Evolutionary conservation across 257 asterid species (phyloP).

Genomic region (Nicotiana knightiana): DNA sequence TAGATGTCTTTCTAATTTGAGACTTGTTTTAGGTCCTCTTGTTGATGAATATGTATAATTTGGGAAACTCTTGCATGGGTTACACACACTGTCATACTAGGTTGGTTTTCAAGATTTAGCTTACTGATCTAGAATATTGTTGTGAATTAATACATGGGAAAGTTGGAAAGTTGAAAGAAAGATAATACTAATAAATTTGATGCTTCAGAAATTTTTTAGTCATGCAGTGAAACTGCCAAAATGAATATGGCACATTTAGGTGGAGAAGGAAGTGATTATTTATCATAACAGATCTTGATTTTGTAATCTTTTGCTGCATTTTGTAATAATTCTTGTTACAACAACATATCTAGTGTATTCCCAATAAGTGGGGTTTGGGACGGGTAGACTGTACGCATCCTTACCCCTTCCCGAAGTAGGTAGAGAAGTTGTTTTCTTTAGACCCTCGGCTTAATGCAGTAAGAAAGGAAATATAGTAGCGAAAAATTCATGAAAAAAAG

Average conservation of each 20-base stretch:
- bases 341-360: too few species aligned
- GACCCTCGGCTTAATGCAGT: too few species aligned
- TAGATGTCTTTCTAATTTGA: not conserved
- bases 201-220: not conserved
- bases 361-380: too few species aligned
- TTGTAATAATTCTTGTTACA: too few species aligned
- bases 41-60: not conserved
- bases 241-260: too few species aligned
- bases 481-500: too few species aligned
- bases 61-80: not conserved
- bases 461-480: too few species aligned
- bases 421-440: too few species aligned
- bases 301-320: not conserved
- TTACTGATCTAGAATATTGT: not conserved
- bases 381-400: too few species aligned
- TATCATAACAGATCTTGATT: not conserved
- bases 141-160: not conserved
- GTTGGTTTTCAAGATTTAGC: not conserved
- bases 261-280: not conserved
- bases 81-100: not conserved
- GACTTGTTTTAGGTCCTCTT: not conserved
- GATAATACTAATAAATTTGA: not conserved
- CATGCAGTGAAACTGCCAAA: not conserved
- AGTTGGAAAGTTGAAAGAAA: not conserved
- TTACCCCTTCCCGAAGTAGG: too few species aligned